A percentile compares a stretch with the other conserved stretches of the same genome.
These are phyloP conservation scores for Calvatia gigantea DNA, from an alignment of 768 basidiomycete species.

Conservation along the genomic window DNA sequence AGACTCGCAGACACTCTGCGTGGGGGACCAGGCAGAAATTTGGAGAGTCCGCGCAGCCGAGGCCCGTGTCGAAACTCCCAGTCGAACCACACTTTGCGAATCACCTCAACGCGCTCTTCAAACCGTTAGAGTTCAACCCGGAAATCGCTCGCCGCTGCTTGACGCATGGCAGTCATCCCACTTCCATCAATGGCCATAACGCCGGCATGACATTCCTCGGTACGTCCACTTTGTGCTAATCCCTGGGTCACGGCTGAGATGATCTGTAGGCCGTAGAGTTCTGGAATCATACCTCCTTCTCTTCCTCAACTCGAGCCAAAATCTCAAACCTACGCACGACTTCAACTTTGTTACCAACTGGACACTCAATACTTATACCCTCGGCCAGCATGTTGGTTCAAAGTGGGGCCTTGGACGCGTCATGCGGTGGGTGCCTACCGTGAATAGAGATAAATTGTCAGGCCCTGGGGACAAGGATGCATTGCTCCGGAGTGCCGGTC, in stretches of 20 bases:
- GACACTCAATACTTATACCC: slow-evolving; percentile 62
- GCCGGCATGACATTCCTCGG: slow-evolving; percentile 71
- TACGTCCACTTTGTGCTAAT: slow-evolving; percentile 28
- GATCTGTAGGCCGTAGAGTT: slow-evolving; percentile 63
- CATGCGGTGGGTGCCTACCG: slow-evolving; percentile 73
- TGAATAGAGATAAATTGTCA: slow-evolving; percentile 32
- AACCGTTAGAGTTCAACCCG: slow-evolving; percentile 63
- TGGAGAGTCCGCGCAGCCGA: slow-evolving; percentile 7
- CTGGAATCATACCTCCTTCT: slow-evolving; percentile 73
- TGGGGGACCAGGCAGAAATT: slow-evolving; percentile 9
- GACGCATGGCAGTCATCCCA: slow-evolving; percentile 74
- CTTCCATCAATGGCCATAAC: slow-evolving; percentile 69
- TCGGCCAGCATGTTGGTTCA: slow-evolving; percentile 73
- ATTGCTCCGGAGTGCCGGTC: slow-evolving; percentile 52
- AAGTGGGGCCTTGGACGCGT: slow-evolving; percentile 71
- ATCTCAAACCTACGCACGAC: slow-evolving; percentile 46
- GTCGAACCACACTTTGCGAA: slow-evolving; percentile 28
- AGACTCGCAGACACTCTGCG: neutral
- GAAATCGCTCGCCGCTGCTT: slow-evolving; percentile 71
- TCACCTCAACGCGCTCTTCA: slow-evolving; percentile 63
- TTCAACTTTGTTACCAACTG: slow-evolving; percentile 53
- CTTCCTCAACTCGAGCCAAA: slow-evolving; percentile 57
- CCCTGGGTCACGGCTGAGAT: neutral
- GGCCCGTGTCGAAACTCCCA: slow-evolving; percentile 5
- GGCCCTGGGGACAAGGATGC: slow-evolving; percentile 26